Evolutionary conservation across 805 yeast genomes (phyloP).

Genomic region (Candida yuanshanica): DNA sequence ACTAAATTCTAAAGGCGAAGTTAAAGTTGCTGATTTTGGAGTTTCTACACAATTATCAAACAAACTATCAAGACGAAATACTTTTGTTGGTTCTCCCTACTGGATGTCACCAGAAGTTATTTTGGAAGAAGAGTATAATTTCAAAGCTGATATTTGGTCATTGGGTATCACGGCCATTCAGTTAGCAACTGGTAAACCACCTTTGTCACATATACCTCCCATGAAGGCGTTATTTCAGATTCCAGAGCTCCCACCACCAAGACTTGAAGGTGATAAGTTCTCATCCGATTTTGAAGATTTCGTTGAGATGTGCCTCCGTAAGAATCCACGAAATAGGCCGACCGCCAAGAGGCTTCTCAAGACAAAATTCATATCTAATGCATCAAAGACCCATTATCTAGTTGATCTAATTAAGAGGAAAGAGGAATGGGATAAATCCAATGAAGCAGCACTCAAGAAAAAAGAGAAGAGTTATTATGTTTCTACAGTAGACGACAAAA

Average conservation of each 20-base stretch:
- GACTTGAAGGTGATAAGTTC: conserved; percentile 80
- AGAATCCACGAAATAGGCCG: conserved; percentile 63
- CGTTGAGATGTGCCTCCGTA: conserved; percentile 61
- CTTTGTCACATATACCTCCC: conserved; percentile 66
- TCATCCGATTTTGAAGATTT: conserved; percentile 63
- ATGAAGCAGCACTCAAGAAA: conserved; percentile 1
- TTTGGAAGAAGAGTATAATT: conserved; percentile 77
- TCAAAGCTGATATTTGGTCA: conserved; percentile 97
- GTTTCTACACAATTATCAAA: conserved; percentile 82
- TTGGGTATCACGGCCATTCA: conserved; percentile 92
- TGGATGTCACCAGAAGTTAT: conserved; percentile 99
- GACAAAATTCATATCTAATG: conserved; percentile 45
- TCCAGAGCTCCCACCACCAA: conserved; percentile 75
- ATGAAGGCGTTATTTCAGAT: conserved; percentile 33
- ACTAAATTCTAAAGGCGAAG: conserved; percentile 61
- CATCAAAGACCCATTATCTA: conserved; percentile 33
- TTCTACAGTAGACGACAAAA: conserved; percentile 26
- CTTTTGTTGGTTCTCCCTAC: conserved; percentile 77
- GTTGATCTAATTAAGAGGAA: conserved; percentile 37
- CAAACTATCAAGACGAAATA: conserved; percentile 57
- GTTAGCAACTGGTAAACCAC: conserved; percentile 96
- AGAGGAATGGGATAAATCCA: conserved; percentile 32
- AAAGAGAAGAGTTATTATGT: conserved; percentile 13
- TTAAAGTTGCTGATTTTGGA: conserved; percentile 93
- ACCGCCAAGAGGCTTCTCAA: conserved; percentile 54